Evolutionary conservation across 2,329 filamentous ascomycete species (phyloP).

Genomic region (Cladosporium austrohemisphaericum): DNA sequence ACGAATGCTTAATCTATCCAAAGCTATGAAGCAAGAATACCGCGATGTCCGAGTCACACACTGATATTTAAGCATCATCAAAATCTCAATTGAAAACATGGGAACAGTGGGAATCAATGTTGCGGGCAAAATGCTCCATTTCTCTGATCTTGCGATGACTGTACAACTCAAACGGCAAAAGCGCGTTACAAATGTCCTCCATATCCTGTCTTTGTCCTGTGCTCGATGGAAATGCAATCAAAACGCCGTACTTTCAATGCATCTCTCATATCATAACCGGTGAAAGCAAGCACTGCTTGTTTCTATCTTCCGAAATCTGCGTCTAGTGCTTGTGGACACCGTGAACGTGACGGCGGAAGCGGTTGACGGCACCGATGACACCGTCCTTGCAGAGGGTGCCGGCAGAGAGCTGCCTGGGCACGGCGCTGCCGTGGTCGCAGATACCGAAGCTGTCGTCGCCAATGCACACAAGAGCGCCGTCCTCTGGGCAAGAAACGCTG

Average conservation of each 20-base stretch:
- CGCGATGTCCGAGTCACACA: no score
- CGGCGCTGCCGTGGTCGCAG: conserved; percentile 42
- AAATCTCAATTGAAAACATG: no score
- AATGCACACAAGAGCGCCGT: conserved; percentile 44
- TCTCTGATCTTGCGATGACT: no score
- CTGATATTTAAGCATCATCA: no score
- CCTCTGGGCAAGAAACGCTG: conserved; percentile 36
- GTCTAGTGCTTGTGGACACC: conserved; percentile 16
- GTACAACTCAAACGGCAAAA: no score
- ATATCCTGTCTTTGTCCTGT: not conserved
- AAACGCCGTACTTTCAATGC: not conserved
- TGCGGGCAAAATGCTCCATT: no score
- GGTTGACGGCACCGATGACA: conserved; percentile 25
- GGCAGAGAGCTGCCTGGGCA: conserved; percentile 38
- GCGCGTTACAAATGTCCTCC: not conserved
- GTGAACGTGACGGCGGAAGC: conserved; percentile 17
- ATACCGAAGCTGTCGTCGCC: conserved; percentile 41
- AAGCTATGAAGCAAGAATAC: not conserved
- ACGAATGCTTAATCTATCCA: no score
- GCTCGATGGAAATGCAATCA: not conserved
- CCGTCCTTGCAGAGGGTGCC: conserved; percentile 42
- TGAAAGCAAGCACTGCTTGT: not conserved
- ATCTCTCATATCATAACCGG: not conserved
- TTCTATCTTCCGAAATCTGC: not conserved
- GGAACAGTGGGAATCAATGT: no score